Base-by-base conservation (phyloP, 225 moss, liverwort and hornwort genomes). In the Bryum argenteum region DNA sequence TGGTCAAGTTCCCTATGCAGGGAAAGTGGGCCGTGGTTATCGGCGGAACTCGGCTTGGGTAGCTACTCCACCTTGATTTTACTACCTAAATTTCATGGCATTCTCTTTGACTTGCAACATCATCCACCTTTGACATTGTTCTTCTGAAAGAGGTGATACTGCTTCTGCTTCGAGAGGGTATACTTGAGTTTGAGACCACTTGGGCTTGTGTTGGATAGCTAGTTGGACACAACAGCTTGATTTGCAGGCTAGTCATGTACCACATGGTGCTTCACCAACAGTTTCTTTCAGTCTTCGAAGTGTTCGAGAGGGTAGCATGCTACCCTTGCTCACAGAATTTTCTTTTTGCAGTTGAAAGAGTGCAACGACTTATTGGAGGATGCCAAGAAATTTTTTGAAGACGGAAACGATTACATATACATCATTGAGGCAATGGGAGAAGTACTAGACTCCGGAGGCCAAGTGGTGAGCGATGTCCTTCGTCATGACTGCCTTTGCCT, bases 371-470 rank as follows among this genome's bases (percentile, higher is more conserved):
- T 98, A 74, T 82, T 91, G 74, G 89, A 91, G 77, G 92, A 91
- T 69, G 98, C 98, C 41, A 91, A 83, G 70, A 87, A 70, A 51
- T 79, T 84, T 67, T 53, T 82, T 41, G 78, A 83, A 50, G 75
- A 78, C 71, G 88, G 75, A 70, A 86, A 68, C 54, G 85, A 87
- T 73, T 89, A 77, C 67, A 71, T 79, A n/a, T 71, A 88, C 72
- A 85, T 84, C 33, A 84, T 98, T 74, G 98, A 98, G 81, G 88
- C 98, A 69, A 87, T 83, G 72, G 92, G 98, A 74, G 98, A 98
- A 80, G 92, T 98, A 54, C 74, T 98, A 79, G 94, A 98, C 86
- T 91, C 87, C 67, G 92, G 94, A 52, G 98, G 94, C 24, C 89
- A 85, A 77, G 94, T 91, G 44, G 84, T 98, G 78, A 88, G 94